Base-by-base conservation (phyloP, 2,329 filamentous ascomycete species). In the Verticillium klebahnii region DNA sequence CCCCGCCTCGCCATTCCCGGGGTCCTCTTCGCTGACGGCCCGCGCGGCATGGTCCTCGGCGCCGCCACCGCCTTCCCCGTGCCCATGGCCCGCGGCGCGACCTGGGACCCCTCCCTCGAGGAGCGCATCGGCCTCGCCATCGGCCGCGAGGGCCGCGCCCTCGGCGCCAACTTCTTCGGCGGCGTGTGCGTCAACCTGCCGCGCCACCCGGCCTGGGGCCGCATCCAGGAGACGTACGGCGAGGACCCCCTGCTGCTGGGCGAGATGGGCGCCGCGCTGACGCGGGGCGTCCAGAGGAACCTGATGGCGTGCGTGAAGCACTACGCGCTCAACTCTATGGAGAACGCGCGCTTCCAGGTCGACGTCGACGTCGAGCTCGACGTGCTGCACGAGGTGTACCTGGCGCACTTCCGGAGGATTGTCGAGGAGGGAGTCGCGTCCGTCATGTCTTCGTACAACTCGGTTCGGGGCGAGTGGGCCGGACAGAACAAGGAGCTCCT, bases 221-320 rank as follows among this genome's bases (percentile, higher is more conserved):
- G 67, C 0, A 66, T 69, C 23, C 66, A 69, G 23, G 67, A 69
- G 29, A 68, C 67, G 1, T 69, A 69, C 32, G 63, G 63, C 12
- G 68, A 69, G 23, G 65, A 69, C 40, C 67, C 67, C 0, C 12
- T 69, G 1, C 29, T 69, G 3, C 59, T 69, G 1, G 68, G 67
- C 4, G 62, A 67, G 36, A 61, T 69, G 8, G 68, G 67, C 5
- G 45, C 60, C 7, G 68, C 67, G 0, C 58, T 65, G 5, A 62
- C 61, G 1, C 36, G 62, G 1, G 68, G 68, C 6, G 56, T 68
- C 1, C 67, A 69, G 63, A 59, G 62, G 23, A 64, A 66, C 29
- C 29, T 68, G 15, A 69, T 69, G 68, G 67, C 66, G 0, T 67
- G 64, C 19, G 67, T 69, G 0, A 69, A 69, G 54, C 67, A 69